Base-by-base conservation (phyloP, 2,329 filamentous ascomycete species). In the Cladosporium halotolerans region DNA sequence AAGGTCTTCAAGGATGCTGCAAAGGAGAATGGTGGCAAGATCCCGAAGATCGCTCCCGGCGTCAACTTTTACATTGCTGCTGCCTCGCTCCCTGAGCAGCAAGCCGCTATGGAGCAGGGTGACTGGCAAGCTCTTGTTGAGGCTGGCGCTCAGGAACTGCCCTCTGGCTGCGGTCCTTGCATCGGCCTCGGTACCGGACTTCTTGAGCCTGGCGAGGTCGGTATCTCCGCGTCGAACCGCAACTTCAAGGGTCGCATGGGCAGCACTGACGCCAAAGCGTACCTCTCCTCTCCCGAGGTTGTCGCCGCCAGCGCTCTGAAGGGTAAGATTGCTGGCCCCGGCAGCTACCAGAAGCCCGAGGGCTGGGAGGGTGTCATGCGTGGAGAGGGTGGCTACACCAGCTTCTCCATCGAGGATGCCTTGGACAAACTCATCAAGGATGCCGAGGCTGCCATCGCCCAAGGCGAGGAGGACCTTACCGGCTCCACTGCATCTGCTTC, bases 231-330 rank as follows among this genome's bases (percentile, higher is more conserved):
- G 0, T 84, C 79, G 48, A 96, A 96, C 74, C 79, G 91, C 9
- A 96, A 96, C 70, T 96, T 91, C 76, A 90, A 91, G 70, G 91
- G 90, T 0, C 82, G 91, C 2, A 95, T 96, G 88, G 91, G 91
- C 3, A 85, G 80, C 11, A 83, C 80, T 2, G 82, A 88, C 4
- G 88, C 89, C 0, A 84, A 89, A 64, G 89, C 89, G 0, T 96
- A 96, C 67, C 83, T 96, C 1, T 87, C 85, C 5, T 92, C 86
- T 60, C 91, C 93, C 1, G 91, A 96, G 65, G 85, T 96, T 2
- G 92, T 97, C 0, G 92, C 92, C 3, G 91, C 93, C 7, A 95
- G 88, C 63, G 92, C 92, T 2, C 72, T 96, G 44, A 74, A 76
- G 13, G 88, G 88, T 10, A 79, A 79, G 56, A 89, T 91, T 34